Evolutionary conservation across 768 basidiomycete species (phyloP), one percentile per base, ranked within the genome.

Genomic region (Pleurotus eryngii): DNA sequence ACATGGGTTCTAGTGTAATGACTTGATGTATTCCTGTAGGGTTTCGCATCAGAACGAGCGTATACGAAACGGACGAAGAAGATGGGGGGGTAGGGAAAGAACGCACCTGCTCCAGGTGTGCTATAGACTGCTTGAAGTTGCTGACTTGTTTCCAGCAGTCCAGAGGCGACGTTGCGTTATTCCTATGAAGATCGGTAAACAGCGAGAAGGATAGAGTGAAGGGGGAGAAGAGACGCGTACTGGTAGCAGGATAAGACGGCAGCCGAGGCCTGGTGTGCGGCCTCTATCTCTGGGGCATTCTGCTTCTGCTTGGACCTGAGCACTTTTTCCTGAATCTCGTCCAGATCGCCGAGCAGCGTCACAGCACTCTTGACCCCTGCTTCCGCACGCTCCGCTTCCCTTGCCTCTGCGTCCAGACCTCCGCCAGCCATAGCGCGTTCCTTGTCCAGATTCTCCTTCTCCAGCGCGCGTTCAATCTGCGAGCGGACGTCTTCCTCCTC

Each of bases 381-480:
- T 35, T 72, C 63, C 8, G 67, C 60, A 26, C 24, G 3, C 4
- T 24, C 22, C 5, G 82, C 76, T 46, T 84, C 65, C 27, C 75
- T 75, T 17, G 77, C 79, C 27, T 72, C 64, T 7, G 66, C 60
- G 35, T 60, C 73, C 35, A 70, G 59, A 27, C 60, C 74, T 11
- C 72, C 72, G 37, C 79, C 81, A 14, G 78, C 77, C 76, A 81
- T 77, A 24, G 71, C 69, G 62, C 76, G 79, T 72, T 94, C 92
- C 57, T 81, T 79, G 69, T 93, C 89, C 50, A 95, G 70, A 71
- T 95, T 95, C 75, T 95, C 92, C 74, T 86, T 88, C 76, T 95
- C 89, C 48, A 95, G 76, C 1, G 89, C 90, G 30, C 68, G 74
- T 64, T 90, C 87, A 35, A 95, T 92, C 72, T 92, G 82, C 47